phyloP scores from a whole-genome alignment of 2,329 filamentous ascomycete species.

The Trichophyton simii region DNA sequence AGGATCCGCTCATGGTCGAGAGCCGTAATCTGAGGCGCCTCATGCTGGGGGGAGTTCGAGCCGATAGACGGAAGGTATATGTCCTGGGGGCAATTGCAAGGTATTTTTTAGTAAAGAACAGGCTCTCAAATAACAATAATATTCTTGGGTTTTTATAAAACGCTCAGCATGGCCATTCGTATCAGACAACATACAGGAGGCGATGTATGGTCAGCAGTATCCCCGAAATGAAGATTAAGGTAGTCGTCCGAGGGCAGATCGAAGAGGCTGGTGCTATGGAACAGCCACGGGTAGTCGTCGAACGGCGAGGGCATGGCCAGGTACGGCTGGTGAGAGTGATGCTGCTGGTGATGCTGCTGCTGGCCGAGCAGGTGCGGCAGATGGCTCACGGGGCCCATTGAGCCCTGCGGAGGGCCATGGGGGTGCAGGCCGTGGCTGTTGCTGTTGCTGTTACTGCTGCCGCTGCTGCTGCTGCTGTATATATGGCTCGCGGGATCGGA shows the following conservation, averaged over 20 bases:
- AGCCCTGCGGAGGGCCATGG: neutral
- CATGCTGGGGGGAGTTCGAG: slow-evolving; percentile 1
- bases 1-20: slow-evolving; percentile 12
- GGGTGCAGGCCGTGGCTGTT: neutral
- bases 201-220: slow-evolving; percentile 1
- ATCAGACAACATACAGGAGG: slow-evolving; percentile 1
- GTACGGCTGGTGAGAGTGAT: slow-evolving; percentile 4
- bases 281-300: slow-evolving; percentile 13
- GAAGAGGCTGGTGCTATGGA: slow-evolving; percentile 12
- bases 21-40: slow-evolving; percentile 5
- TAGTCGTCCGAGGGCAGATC: slow-evolving; percentile 15
- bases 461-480: neutral
- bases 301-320: slow-evolving; percentile 2
- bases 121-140: too few species aligned
- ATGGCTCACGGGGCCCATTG: slow-evolving; percentile 3
- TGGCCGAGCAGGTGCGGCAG: slow-evolving; percentile 7
- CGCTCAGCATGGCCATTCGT: neutral
- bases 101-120: neutral
- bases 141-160: neutral
- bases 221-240: slow-evolving; percentile 13
- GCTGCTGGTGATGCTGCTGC: neutral
- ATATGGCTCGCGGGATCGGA: slow-evolving; percentile 1
- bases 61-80: slow-evolving; percentile 9
- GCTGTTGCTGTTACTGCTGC: neutral
- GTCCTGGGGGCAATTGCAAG: neutral